Percentiles rank a stretch among this genome's conserved stretches.
These are phyloP conservation scores for Aspergillus indologenus DNA, from an alignment of 495 filamentous ascomycete genomes.

Conservation along the genomic window DNA sequence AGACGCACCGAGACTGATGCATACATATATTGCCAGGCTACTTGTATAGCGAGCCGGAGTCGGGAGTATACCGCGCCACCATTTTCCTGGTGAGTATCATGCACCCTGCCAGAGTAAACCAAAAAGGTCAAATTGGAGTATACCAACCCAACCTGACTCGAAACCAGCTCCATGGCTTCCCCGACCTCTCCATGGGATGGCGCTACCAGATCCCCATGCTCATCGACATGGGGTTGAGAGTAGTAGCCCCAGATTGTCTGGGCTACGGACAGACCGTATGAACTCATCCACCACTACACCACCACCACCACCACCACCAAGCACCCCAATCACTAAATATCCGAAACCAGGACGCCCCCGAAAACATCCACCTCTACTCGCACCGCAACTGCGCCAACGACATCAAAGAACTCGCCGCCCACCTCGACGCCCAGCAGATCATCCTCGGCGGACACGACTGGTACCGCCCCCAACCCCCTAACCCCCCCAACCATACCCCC, in stretches of 20 bases:
- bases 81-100: conserved; percentile 58
- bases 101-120: neutral
- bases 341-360: conserved; percentile 54
- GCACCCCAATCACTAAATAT: neutral
- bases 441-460: conserved; percentile 87
- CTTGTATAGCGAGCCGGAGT: conserved; percentile 57
- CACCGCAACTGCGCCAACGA: conserved; percentile 68
- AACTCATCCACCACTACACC: neutral
- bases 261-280: conserved; percentile 75
- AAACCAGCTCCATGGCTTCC: conserved; percentile 59
- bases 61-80: conserved; percentile 53
- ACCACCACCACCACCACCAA: neutral
- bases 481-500: no score
- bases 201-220: conserved; percentile 79
- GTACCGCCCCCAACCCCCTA: conserved; percentile 42
- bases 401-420: conserved; percentile 59
- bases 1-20: neutral
- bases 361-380: conserved; percentile 56
- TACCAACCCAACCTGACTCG: neutral
- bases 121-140: no score
- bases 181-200: conserved; percentile 72
- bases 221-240: conserved; percentile 61
- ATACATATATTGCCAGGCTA: conserved; percentile 49
- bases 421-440: conserved; percentile 56
- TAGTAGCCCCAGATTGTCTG: conserved; percentile 76